Conservation (phyloP, 2,329 filamentous ascomycete species). For the Plectosphaerella sp. region DNA sequence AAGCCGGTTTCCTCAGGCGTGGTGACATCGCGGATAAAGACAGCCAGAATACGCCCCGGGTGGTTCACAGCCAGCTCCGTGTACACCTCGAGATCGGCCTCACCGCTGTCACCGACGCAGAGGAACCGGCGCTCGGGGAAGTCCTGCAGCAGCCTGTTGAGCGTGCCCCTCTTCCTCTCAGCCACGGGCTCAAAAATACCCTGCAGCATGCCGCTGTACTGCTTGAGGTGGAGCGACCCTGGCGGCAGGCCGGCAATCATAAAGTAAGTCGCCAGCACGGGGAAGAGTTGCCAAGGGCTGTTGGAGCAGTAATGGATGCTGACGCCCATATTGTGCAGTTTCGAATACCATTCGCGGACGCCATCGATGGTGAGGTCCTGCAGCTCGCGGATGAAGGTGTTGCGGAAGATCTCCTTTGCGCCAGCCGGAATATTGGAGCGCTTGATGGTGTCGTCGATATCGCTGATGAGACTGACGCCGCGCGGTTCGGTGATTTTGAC, state of each 20-base stretch:
- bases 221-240: slow-evolving; percentile 92
- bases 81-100: slow-evolving; percentile 95
- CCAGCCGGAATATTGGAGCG: slow-evolving; percentile 86
- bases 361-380: slow-evolving; percentile 78
- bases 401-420: slow-evolving; percentile 90
- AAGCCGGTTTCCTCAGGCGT: slow-evolving; percentile 70
- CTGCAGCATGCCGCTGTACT: slow-evolving; percentile 94
- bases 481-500: slow-evolving; percentile 71
- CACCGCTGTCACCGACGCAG: slow-evolving; percentile 90
- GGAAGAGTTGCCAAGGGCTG: slow-evolving; percentile 96
- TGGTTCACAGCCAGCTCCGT: slow-evolving; percentile 86
- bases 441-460: slow-evolving; percentile 97
- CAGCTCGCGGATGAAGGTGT: slow-evolving; percentile 88
- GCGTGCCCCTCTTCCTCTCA: slow-evolving; percentile 83
- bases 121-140: slow-evolving; percentile 89
- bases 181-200: slow-evolving; percentile 97
- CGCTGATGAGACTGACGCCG: slow-evolving; percentile 90
- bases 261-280: slow-evolving; percentile 82
- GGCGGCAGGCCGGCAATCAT: slow-evolving; percentile 72
- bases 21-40: slow-evolving; percentile 96
- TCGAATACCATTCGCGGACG: slow-evolving; percentile 83
- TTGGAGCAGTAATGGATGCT: slow-evolving; percentile 98
- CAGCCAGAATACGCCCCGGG: slow-evolving; percentile 74
- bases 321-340: slow-evolving; percentile 74
- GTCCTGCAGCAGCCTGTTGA: slow-evolving; percentile 81